Base-by-base conservation (phyloP, 176 grass and related monocot species). In the Puccinellia tenuiflora region DNA sequence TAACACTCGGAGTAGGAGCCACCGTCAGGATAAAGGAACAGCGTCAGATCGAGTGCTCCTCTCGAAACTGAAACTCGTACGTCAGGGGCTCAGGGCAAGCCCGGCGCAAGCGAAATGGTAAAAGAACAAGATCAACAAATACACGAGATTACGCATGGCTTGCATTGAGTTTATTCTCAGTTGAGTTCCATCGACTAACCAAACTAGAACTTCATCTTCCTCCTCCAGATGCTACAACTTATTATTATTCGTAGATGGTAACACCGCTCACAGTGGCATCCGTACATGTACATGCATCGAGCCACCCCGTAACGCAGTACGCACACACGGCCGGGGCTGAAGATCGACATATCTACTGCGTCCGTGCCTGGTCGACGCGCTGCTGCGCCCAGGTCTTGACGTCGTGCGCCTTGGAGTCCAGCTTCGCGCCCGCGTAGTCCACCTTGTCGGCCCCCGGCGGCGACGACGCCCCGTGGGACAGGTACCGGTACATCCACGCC, bases 401-500 rank as follows among this genome's bases (percentile, higher is more conserved):
- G 7, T 92, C 92, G 38, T 87, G 79, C 53, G 94, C 87, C 80
- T 94, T 94, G 21, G 80, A 72, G 8, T 87, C 76, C 14, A 91
- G 69, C 53, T 64, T 50, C 7, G 69, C 79, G 51, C 80, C 81
- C 0, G 89, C 89, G 53, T 91, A 71, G 21, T 94, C 92, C 78
- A 94, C 62, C 79, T 85, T 84, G 29, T 87, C 86, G 1, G 70
- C 76, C 13, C 89, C 92, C 53, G 20, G 55, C 20, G 80, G 88
- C 9, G 85, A 79, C 48, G 72, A 61, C 35, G 59, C 52, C 1
- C 92, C 88, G 7, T 48, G 73, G 60, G 86, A 88, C 72, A 91
- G 83, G 84, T 93, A 90, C 64, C 65, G 47, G 87, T 97, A 97
- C 91, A 93, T 97, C 94, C 91, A 93, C 30, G 82, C 79, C 62